These are phyloP conservation scores for Ascobolus immersus DNA, from an alignment of 495 filamentous ascomycete genomes.

Conservation along the genomic window DNA sequence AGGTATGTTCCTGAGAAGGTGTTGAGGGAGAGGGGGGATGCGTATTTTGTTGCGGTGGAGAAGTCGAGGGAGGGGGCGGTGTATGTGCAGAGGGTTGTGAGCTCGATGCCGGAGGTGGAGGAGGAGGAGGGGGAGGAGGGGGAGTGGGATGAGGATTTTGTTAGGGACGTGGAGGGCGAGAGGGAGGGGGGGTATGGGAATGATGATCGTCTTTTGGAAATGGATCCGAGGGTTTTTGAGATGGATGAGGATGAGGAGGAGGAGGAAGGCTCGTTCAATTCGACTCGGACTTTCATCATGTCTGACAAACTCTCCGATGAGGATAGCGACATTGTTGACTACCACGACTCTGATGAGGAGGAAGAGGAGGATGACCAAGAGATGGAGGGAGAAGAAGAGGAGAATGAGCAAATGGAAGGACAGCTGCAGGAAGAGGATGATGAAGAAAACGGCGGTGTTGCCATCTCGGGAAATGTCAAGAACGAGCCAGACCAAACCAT, in stretches of 20 bases:
- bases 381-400: no score
- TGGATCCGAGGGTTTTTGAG: slow-evolving; percentile 23
- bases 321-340: neutral
- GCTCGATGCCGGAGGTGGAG: slow-evolving; percentile 18
- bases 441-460: no score
- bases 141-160: slow-evolving; percentile 3
- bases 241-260: slow-evolving; percentile 26
- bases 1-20: slow-evolving; percentile 51
- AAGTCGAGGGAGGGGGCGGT: slow-evolving; percentile 56
- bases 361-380: no score
- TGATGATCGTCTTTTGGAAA: slow-evolving; percentile 15
- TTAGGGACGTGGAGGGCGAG: slow-evolving; percentile 10
- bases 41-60: slow-evolving; percentile 47
- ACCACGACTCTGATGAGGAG: neutral
- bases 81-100: slow-evolving; percentile 32
- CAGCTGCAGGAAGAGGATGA: no score
- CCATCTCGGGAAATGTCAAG: no score
- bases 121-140: slow-evolving; percentile 7
- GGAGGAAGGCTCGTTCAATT: slow-evolving; percentile 15
- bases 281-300: neutral
- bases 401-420: no score
- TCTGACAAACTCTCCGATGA: no score
- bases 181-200: slow-evolving; percentile 9
- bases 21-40: slow-evolving; percentile 56
- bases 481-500: no score